A percentile compares a stretch with the other conserved stretches of the same genome.
phyloP scores from a whole-genome alignment of 257 asterid genomes.

The Anisodus tanguticus region DNA sequence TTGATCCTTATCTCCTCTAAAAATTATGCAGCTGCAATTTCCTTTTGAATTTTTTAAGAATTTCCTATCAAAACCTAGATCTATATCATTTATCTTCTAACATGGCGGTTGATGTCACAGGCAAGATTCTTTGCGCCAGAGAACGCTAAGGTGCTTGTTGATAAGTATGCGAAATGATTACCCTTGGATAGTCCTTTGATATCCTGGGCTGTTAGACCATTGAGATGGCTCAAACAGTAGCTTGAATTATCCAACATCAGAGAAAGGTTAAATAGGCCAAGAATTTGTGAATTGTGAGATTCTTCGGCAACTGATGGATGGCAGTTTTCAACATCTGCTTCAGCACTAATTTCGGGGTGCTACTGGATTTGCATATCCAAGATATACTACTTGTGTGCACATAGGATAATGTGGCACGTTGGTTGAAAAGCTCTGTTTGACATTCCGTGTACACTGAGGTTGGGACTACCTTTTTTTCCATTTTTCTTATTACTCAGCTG shows the following conservation, averaged over 20 bases:
- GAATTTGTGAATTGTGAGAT: background rate
- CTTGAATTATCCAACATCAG: constrained; percentile 14
- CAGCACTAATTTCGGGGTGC: background rate
- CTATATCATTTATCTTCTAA: constrained; percentile 11
- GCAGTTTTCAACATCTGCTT: constrained; percentile 9
- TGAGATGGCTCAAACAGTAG: constrained; percentile 8
- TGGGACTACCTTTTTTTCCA: background rate
- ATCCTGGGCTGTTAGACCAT: background rate
- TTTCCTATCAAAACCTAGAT: background rate
- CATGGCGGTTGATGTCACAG: constrained; percentile 44
- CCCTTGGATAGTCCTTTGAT: background rate
- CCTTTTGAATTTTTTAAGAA: background rate
- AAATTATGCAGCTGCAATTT: constrained; percentile 12
- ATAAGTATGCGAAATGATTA: constrained; percentile 64
- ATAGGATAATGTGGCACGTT: background rate
- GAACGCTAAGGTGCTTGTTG: constrained; percentile 73
- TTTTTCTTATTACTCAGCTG: background rate
- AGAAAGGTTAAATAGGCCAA: background rate
- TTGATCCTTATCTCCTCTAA: too few species aligned
- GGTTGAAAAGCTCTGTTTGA: background rate
- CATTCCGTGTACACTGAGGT: background rate
- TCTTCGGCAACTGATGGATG: constrained; percentile 18
- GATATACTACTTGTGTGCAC: background rate
- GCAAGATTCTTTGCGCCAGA: constrained; percentile 90
- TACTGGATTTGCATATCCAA: constrained; percentile 15